Evolutionary conservation across 441 rosid species (phyloP).

Genomic region (Manihot esculenta): DNA sequence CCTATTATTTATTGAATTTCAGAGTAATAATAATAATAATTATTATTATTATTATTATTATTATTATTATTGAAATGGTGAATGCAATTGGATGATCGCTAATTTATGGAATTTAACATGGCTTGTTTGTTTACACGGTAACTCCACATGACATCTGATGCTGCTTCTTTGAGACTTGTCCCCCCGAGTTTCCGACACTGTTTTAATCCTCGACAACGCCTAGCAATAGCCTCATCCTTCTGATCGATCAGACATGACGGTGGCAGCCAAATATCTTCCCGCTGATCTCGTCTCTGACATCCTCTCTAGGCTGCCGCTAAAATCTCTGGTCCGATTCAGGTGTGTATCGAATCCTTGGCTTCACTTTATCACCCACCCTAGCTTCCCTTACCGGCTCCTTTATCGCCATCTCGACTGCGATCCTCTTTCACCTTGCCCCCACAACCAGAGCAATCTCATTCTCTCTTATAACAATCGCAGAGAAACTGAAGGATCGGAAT

Average conservation of each 20-base stretch:
- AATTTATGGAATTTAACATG: too few species aligned
- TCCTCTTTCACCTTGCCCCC: neutral
- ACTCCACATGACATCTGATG: too few species aligned
- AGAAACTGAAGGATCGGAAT: neutral
- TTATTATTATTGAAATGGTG: too few species aligned
- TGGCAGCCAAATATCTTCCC: neutral
- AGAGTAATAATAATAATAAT: too few species aligned
- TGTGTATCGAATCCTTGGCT: slow-evolving; percentile 28
- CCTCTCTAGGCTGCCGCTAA: slow-evolving; percentile 25
- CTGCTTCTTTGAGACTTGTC: too few species aligned
- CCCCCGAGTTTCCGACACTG: too few species aligned
- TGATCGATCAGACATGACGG: neutral
- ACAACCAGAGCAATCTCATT: slow-evolving; percentile 5
- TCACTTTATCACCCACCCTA: slow-evolving; percentile 7
- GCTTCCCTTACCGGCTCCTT: slow-evolving; percentile 12
- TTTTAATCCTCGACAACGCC: too few species aligned
- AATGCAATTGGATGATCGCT: too few species aligned
- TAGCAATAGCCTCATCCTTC: neutral
- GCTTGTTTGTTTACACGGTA: too few species aligned
- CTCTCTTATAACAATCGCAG: neutral
- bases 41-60: too few species aligned
- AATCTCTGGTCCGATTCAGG: slow-evolving; percentile 32
- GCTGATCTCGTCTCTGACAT: slow-evolving; percentile 9
- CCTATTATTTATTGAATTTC: too few species aligned
- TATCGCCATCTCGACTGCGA: slow-evolving; percentile 7